Evolutionary conservation across 768 basidiomycete genomes (phyloP), one percentile per base, ranked within the genome.

Genomic region (Leccinum ochraceum): DNA sequence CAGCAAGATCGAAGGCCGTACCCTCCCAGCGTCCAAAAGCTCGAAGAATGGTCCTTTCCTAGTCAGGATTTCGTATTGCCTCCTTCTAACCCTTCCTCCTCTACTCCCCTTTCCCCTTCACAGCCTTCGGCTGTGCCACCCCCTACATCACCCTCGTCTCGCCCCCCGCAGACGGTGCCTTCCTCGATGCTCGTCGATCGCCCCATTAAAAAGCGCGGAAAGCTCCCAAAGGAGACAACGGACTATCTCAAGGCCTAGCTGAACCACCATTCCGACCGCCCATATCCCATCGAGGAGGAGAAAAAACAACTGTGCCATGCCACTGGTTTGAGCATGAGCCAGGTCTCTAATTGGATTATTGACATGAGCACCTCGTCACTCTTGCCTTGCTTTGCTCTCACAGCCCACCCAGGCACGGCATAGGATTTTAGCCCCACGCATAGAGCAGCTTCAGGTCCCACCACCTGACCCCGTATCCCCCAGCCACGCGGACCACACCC

Each of bases 271-370:
- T 89, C 89, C 2, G 91, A 94, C 71, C 92, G 94, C 67, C 92
- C 92, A 24, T 94, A 94, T 72, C 92, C 92, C 34, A 88, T 85
- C 66, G 24, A 24, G 24, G 92, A 94, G 73, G 92, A 94, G 80
- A 94, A 94, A 77, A 93, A 93, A 70, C 89, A 90, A 71, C 77
- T 94, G 65, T 94, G 92, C 74, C 85, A 89, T 67, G 89, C 89
- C 42, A 94, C 92, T 1, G 90, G 90, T 28, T 77, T 94, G 63
- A 90, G 87, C 77, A 94, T 94, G 90, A 86, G 82, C 75, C 92
- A 94, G 74, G 90, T 94, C 0, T 92, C 90, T 56, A 94, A 94
- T 72, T 94, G 92, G 92, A 94, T 94, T 92, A 94, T 94, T 69
- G 94, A 94, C 67, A 91, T 84, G 57, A 55, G 84, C 77, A 22